A percentile compares a stretch with the other conserved stretches of the same genome.
Evolutionary conservation across 106 monocot genomes (phyloP).

Genomic region (Phalaenopsis aphrodite): DNA sequence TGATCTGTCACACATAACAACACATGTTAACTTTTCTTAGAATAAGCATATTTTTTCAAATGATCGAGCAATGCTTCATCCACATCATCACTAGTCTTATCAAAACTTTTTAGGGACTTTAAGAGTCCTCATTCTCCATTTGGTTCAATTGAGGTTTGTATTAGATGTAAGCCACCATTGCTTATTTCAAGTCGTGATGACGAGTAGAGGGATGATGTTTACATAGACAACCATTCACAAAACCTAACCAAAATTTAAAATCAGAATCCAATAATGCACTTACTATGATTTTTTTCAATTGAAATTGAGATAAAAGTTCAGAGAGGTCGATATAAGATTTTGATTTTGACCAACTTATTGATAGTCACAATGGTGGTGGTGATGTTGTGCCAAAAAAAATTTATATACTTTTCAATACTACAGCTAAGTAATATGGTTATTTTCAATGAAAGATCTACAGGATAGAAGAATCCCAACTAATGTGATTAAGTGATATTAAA

Average conservation of each 20-base stretch:
- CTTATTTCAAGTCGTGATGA: background rate
- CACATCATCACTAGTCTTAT: background rate
- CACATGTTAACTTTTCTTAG: background rate
- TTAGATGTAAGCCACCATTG: background rate
- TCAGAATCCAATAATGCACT: background rate
- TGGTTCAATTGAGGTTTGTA: background rate
- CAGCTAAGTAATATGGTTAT: background rate
- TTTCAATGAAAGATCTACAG: background rate
- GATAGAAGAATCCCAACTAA: constrained; percentile 1
- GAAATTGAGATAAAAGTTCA: background rate
- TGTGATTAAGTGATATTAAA: background rate
- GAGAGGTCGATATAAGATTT: background rate
- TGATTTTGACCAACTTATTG: background rate
- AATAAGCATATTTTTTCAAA: background rate
- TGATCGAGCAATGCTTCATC: background rate
- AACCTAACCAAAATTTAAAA: background rate
- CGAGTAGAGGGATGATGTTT: background rate
- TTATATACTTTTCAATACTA: background rate
- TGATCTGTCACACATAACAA: background rate
- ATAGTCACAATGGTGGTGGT: background rate
- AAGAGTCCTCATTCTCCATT: background rate
- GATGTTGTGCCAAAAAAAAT: background rate
- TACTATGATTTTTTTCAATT: background rate
- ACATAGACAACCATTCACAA: background rate
- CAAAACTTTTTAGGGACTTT: background rate